Evolutionary conservation across 352 stramenopile genomes (phyloP), one percentile per base, ranked within the genome.

Genomic region (Phytophthora pistaciae): DNA sequence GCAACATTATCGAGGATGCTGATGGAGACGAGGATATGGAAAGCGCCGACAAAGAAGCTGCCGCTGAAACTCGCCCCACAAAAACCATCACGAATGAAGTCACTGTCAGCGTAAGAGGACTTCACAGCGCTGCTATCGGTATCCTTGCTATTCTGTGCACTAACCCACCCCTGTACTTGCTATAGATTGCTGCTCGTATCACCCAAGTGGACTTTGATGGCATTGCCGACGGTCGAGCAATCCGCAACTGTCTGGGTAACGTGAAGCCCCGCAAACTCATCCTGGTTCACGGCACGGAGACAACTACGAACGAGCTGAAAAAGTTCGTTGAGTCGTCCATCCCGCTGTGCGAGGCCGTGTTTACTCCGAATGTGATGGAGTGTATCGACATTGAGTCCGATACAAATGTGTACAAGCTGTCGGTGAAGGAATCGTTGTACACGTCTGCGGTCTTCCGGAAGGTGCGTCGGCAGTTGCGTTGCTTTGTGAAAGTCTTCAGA

Each of bases 381-480:
- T 96, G 89, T 68, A 95, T 97, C 64, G 91, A 97, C 67, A 97
- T 97, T 53, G 91, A 97, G 64, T 96, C 89, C 25, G 91, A 96
- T 68, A 97, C 91, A 60, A 97, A 94, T 38, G 88, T 97, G 56
- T 96, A 94, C 85, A 97, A 97, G 67, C 74, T 97, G 14, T 85
- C 88, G 3, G 78, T 97, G 52, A 96, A 95, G 60, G 91, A 97
- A 49, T 91, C 89, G 49, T 66, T 97, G 23, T 97, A 97, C 69
- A 94, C 89, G 5, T 91, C 89, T 16, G 82, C 85, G 0, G 74
- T 91, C 5, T 97, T 97, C 75, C 85, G 86, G 33, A 96, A 96
- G 77, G 90, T 94, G 60, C 21, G 83, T 60, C 57, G 27, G 27
- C 16, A 58, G 29, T 40, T 57, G 40, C 42, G 11, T 16, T 42